Evolutionary conservation across 176 grass and related monocot genomes (phyloP).

Genomic region (Triticum dicoccoides): DNA sequence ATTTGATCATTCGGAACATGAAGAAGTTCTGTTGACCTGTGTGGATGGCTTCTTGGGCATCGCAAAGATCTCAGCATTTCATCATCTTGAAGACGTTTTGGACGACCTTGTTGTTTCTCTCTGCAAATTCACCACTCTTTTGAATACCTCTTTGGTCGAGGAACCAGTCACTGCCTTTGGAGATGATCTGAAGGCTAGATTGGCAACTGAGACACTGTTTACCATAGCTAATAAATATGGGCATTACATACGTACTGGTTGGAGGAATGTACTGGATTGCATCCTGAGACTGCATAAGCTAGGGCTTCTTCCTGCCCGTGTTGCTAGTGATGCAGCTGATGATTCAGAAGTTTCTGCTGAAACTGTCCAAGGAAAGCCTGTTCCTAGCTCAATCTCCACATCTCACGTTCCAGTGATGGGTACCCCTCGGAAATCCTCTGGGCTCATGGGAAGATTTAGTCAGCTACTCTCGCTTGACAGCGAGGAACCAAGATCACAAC

Average conservation of each 20-base stretch:
- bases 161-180: slow-evolving; percentile 97
- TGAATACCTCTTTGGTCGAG: slow-evolving; percentile 91
- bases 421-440: slow-evolving; percentile 87
- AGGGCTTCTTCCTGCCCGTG: slow-evolving; percentile 85
- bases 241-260: slow-evolving; percentile 85
- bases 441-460: slow-evolving; percentile 97
- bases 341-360: slow-evolving; percentile 77
- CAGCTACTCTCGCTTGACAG: slow-evolving; percentile 94
- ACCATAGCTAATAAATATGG: slow-evolving; percentile 91
- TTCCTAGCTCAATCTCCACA: slow-evolving; percentile 64
- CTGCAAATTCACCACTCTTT: slow-evolving; percentile 97
- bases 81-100: slow-evolving; percentile 95
- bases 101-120: slow-evolving; percentile 97
- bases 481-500: slow-evolving; percentile 94
- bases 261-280: slow-evolving; percentile 97
- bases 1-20: slow-evolving; percentile 93
- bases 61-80: slow-evolving; percentile 96
- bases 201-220: slow-evolving; percentile 92
- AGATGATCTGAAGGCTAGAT: slow-evolving; percentile 94
- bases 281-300: slow-evolving; percentile 98
- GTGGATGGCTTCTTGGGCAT: slow-evolving; percentile 88
- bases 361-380: slow-evolving; percentile 71
- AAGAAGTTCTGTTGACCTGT: slow-evolving; percentile 71
- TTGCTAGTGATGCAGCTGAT: slow-evolving; percentile 89
- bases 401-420: slow-evolving; percentile 88